Base-by-base conservation (phyloP, 1,284 basidiomycete genomes). In the Marasmius oreades region DNA sequence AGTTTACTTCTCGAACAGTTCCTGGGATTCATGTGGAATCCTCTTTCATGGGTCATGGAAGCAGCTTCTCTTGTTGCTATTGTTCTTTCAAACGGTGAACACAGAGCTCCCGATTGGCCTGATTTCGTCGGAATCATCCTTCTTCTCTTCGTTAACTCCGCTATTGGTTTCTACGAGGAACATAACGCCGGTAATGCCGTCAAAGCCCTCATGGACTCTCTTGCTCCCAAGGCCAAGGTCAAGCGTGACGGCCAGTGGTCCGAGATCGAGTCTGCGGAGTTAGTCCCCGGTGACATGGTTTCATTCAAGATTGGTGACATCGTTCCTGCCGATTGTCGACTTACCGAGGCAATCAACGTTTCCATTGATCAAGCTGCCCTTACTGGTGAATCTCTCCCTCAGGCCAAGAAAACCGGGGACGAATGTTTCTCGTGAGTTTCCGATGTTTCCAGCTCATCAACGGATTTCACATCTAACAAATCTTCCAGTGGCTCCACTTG, bases 21-120 rank as follows among this genome's bases (percentile, higher is more conserved):
- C 79, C 78, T 97, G 67, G 88, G 86, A 70, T 98, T 97, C 82
- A 96, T 96, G 93, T 96, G 94, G 94, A 97, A 97, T 78, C 95
- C 95, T 52, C 82, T 98, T 23, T 97, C 95, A 39, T 98, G 95
- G 95, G 96, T 98, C 77, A 99, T 98, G 95, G 95, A 99, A 76
- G 94, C 91, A 65, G 95, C 95, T 56, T 95, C 95, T 51, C 80
- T 98, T 52, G 95, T 98, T 71, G 95, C 95, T 59, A 98, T 98
- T 71, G 95, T 85, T 47, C 86, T 98, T 42, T 97, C 95, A 61
- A 98, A 98, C 75, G 95, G 96, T 76, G 87, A 86, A 65, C 78
- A 81, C 62, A 78, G 80, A 62, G 84, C 95, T 48, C 95, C 95
- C 44, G 94, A 98, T 71, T 98, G 96, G 96, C 81, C 90, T 71